Base-by-base conservation (phyloP, 768 basidiomycete species). In the Boletus reticuloceps region DNA sequence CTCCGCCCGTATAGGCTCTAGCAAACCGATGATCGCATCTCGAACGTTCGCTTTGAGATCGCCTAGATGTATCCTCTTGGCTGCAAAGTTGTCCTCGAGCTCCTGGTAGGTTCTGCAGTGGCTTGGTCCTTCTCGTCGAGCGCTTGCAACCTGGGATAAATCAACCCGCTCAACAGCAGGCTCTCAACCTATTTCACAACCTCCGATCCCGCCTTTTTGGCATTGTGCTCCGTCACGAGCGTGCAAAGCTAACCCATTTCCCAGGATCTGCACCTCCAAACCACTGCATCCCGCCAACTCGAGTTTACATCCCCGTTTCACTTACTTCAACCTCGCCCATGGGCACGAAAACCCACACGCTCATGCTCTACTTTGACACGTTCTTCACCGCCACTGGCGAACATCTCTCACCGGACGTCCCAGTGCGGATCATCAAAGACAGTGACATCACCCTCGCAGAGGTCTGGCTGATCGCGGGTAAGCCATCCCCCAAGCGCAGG, bases 331-430 rank as follows among this genome's bases (percentile, higher is more conserved):
- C 80, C 1, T 76, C 79, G 2, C 73, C 77, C 11, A 81, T 80
- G 57, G 79, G 83, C 34, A 82, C 80, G 6, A 88, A 88, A 66
- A 77, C 90, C 41, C 84, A 84, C 66, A 79, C 90, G 7, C 85
- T 98, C 74, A 78, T 97, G 27, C 83, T 94, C 17, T 96, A 96
- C 74, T 98, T 98, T 65, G 96, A 98, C 72, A 88, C 89, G 0
- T 98, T 94, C 78, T 98, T 98, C 78, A 84, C 84, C 1, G 69
- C 75, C 58, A 41, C 76, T 71, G 29, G 87, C 81, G 74, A 75
- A 41, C 81, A 81, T 1, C 72, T 87, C 7, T 70, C 84, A 0
- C 75, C 81, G 0, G 74, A 74, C 34, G 79, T 79, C 0, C 64
- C 79, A 19, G 87, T 84, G 10, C 78, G 82, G 46, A 62, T 84